A percentile compares a stretch with the other conserved stretches of the same genome.
These are phyloP conservation scores for Heritiera fomes DNA, from an alignment of 345 rosid genomes.

Conservation along the genomic window DNA sequence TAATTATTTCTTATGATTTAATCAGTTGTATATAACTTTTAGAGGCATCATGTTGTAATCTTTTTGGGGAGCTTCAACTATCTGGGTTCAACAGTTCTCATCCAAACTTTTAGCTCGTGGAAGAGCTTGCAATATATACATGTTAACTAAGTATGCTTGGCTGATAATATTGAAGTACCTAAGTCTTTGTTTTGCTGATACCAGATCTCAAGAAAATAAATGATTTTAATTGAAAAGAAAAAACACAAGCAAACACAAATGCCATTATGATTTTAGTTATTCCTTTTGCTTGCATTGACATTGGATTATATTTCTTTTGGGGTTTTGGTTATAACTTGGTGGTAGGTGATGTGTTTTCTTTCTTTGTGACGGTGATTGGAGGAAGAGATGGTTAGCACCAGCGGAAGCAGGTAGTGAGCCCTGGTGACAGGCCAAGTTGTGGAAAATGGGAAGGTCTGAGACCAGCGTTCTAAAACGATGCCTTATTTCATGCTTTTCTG, in stretches of 20 bases:
- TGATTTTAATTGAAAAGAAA: not conserved
- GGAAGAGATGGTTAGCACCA: not conserved
- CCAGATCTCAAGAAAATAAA: not conserved
- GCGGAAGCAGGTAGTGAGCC: not conserved
- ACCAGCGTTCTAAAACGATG: not conserved
- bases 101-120: not conserved
- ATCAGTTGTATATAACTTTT: not conserved
- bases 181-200: not conserved
- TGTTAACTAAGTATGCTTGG: not conserved
- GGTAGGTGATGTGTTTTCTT: not conserved
- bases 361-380: not conserved
- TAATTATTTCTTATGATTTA: not conserved
- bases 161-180: not conserved
- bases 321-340: constrained; percentile 8
- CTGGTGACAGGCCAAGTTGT: not conserved
- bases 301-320: not conserved
- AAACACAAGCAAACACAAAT: not conserved
- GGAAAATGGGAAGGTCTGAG: not conserved
- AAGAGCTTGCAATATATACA: not conserved
- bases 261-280: not conserved
- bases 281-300: not conserved
- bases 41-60: not conserved
- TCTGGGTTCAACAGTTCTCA: not conserved
- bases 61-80: not conserved
- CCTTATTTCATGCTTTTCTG: not conserved